Base-by-base conservation (phyloP, 768 basidiomycete species). In the Boletellus ananas region DNA sequence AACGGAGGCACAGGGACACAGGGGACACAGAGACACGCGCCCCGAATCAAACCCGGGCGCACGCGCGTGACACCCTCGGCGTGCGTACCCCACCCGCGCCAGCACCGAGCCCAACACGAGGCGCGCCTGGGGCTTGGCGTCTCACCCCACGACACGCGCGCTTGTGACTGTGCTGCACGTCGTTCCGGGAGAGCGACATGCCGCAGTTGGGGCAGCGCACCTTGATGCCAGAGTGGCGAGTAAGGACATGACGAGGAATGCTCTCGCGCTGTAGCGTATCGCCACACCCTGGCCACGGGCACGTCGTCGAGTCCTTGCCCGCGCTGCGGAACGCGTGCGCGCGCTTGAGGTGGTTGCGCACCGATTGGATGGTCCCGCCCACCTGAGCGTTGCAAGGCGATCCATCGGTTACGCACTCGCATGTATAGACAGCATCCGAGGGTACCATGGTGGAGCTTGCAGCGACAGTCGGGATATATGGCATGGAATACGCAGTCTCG, bases 231-330 rank as follows among this genome's bases (percentile, higher is more conserved):
- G 64, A 33, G 34, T 64, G 63, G 21, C 47, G 7, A 0, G 50
- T n/a, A 1, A 58, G 16, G 5, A 64, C 56, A 18, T 64, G 63
- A 9, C 63, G 49, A 0, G 60, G 48, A 3, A 64, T 20, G 12
- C 33, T 64, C 31, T 64, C 62, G 12, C 46, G 33, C 27, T 56
- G 60, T 7, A 64, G 8, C 1, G 1, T 0, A 2, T 25, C 18
- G 1, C 18, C 4, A n/a, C 63, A 64, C 3, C 47, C 53, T 0
- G 2, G 10, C 60, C 62, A 62, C 5, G 21, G 10, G 33, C 63
- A 64, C 7, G 0, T 6, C 0, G 43, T 31, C 2, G 0, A 0
- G 10, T 51, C 45, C 50, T 54, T 62, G 5, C 52, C 54, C 3
- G 31, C 21, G 2, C 38, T n/a, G 6, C 23, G 17, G 35, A 64